Evolutionary conservation across 2,329 filamentous ascomycete genomes (phyloP), one percentile per base, ranked within the genome.

Genomic region (Fusarium tanahbumbuense): DNA sequence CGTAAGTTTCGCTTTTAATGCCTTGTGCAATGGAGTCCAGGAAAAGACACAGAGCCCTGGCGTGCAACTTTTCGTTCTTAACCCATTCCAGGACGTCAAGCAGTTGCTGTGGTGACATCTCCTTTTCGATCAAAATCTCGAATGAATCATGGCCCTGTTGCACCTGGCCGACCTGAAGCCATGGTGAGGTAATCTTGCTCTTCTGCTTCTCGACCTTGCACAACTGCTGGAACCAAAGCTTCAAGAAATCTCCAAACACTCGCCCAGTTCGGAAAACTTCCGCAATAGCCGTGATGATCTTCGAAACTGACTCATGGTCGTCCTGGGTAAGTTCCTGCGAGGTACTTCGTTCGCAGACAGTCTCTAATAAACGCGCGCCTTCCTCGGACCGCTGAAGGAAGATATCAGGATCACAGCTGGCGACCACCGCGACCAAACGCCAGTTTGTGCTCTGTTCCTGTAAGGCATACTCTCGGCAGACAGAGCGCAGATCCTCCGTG

Each of bases 341-440:
- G 6, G 74, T 66, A 15, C 81, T 78, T 44, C 78, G 80, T 25
- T 76, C 68, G 16, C 85, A 81, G 7, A 85, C 74, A 4, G 78
- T 76, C 18, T 79, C 76, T 7, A 86, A 78, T 7, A 87, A 72
- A 9, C 68, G 67, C 10, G 76, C 75, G 1, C 81, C 83, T 5
- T 83, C 79, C 1, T 80, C 77, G 0, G 78, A 78, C 34, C 73
- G 81, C 71, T 82, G 79, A 48, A 56, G 54, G 23, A 87, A 85
- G 10, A 83, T 78, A 48, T 86, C 85, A 1, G 83, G 79, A 40
- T 87, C 85, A 46, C 85, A 83, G 10, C 76, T 76, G 2, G 83
- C 79, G 27, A 83, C 71, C 15, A 76, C 77, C 16, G 79, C 81
- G 9, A 85, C 69, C 12, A 87, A 72, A 0, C 64, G 64, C 84